Percentiles rank a stretch among this genome's conserved stretches.
Evolutionary conservation across 2,329 filamentous ascomycete species (phyloP).

Genomic region (Lasiodiplodia hormozganensis): DNA sequence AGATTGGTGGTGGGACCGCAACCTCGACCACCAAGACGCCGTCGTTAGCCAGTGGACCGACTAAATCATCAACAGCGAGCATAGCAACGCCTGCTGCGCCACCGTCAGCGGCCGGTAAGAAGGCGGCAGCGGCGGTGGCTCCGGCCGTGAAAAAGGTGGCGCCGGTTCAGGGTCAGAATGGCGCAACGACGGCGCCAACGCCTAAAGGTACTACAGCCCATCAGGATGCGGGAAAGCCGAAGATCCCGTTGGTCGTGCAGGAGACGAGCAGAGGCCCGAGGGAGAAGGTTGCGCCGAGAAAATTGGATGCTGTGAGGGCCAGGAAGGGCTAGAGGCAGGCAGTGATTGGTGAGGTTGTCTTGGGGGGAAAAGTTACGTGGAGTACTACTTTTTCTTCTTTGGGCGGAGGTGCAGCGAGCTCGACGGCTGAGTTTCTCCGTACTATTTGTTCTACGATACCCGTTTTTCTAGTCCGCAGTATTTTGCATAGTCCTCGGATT

Average conservation of each 20-base stretch:
- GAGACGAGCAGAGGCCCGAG: constrained; percentile 22
- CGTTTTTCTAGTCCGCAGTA: neutral
- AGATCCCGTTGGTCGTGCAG: constrained; percentile 19
- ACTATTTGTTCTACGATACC: neutral
- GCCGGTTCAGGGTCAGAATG: neutral
- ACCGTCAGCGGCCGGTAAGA: neutral
- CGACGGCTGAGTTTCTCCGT: neutral
- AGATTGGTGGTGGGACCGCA: neutral
- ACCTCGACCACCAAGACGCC: constrained; percentile 3
- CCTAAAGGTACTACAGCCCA: neutral
- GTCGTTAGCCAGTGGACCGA: constrained; percentile 1
- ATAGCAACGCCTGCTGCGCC: constrained; percentile 6
- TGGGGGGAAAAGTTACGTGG: neutral
- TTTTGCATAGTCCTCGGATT: neutral
- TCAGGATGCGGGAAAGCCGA: neutral
- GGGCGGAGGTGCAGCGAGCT: neutral
- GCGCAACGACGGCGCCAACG: neutral
- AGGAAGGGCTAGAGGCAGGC: neutral
- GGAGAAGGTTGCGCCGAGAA: constrained; percentile 21
- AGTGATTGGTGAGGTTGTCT: neutral
- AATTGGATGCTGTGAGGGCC: constrained; percentile 6
- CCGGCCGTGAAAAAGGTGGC: neutral
- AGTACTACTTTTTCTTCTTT: neutral
- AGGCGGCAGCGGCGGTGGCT: neutral
- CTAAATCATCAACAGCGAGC: neutral